Evolutionary conservation across 345 rosid species (phyloP).

Genomic region (Fremontodendron californicum): DNA sequence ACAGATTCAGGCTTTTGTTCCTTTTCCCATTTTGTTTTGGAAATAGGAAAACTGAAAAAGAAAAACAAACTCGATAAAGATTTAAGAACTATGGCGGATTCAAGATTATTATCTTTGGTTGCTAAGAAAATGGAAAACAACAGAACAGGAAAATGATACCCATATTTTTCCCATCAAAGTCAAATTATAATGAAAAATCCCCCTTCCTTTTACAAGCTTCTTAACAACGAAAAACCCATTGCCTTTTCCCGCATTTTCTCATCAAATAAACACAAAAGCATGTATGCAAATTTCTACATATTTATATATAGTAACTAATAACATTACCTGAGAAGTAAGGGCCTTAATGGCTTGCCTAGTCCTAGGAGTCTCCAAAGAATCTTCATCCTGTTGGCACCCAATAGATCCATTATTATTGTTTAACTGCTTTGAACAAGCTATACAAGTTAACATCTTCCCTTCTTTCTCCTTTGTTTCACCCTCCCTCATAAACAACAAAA

Average conservation of each 20-base stretch:
- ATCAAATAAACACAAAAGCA: constrained; percentile 12
- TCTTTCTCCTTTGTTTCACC: neutral
- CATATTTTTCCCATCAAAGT: neutral
- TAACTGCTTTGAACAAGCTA: constrained; percentile 75
- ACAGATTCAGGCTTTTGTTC: constrained; percentile 1
- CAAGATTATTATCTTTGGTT: neutral
- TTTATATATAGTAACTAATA: neutral
- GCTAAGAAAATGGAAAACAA: constrained; percentile 3
- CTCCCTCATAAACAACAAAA: constrained; percentile 19
- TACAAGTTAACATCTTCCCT: constrained; percentile 79
- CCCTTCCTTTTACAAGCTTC: neutral
- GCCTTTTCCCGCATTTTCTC: constrained; percentile 20
- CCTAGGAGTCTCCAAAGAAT: constrained; percentile 56
- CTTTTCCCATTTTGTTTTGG: neutral
- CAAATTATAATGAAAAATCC: neutral
- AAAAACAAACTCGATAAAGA: neutral
- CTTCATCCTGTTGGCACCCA: constrained; percentile 47
- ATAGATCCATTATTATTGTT: constrained; percentile 51
- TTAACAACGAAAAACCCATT: neutral
- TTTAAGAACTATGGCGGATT: neutral
- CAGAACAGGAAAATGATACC: neutral
- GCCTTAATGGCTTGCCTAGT: constrained; percentile 71
- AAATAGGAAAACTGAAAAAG: neutral
- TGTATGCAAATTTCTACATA: neutral
- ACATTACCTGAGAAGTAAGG: constrained; percentile 69